Base-by-base conservation (phyloP, 75 land plant genomes). In the Adiantum capillusveneris region DNA sequence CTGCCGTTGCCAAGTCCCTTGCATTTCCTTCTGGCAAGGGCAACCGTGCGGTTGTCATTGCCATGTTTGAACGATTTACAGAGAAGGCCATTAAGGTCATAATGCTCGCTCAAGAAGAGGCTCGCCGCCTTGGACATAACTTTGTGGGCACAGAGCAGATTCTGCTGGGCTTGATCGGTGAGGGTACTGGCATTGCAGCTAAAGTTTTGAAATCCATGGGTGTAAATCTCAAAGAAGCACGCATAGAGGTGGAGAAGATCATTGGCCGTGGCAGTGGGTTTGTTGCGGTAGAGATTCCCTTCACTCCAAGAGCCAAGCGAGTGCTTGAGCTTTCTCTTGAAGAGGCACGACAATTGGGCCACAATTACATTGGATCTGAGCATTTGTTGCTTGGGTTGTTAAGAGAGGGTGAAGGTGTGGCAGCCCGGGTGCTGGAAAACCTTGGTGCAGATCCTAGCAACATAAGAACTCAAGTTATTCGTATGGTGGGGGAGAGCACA, bases 171-270 rank as follows among this genome's bases (percentile, higher is more conserved):
- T 86, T 92, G 25, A 89, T 92, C 54, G 97, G 90, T 31, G 97
- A 92, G 75, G 97, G 95, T 14, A 88, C 95, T 36, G 97, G 97
- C 2, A 91, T 91, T 63, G 94, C 97, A 53, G 94, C 97, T n/a
- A 92, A 92, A 69, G 97, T 92, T 61, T 60, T 92, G 39, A 91
- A 91, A 65, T 87, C 93, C 14, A 91, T 91, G 93, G 97, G 97
- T 30, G 86, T 91, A n/a, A 87, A 84, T 73, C 70, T 91, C 17
- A 91, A 91, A 54, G 97, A 91, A 74, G 93, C 97, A 1, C 87
- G 93, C 3, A 83, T 87, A 22, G 97, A 91, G 68, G 97, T 91
- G 11, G 93, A 91, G 66, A 91, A 88, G 75, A 88, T 91, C 48
- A 88, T 91, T 66, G 93, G 94, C 20, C 72, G 97, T 48, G 97